phyloP scores from a whole-genome alignment of 352 stramenopile genomes.

The Globisporangium mamillatum region DNA sequence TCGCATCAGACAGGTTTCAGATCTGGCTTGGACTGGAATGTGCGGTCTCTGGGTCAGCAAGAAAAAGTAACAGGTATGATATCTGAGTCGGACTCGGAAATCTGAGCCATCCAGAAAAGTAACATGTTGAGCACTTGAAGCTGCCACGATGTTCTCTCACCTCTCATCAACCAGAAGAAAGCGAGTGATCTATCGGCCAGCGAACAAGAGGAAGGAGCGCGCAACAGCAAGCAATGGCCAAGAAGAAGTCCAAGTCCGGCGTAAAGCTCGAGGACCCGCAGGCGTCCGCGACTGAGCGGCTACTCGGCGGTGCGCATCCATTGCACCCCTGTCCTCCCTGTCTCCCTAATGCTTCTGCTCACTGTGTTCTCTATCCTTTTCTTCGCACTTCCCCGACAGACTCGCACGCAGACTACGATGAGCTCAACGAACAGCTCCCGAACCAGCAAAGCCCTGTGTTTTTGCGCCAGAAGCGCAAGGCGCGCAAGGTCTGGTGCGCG shows the following conservation, averaged over 20 bases:
- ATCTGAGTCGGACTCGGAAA: too few species aligned
- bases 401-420: conserved; percentile 10
- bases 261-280: conserved; percentile 36
- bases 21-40: background rate
- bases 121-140: conserved; percentile 26
- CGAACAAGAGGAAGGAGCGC: conserved; percentile 14
- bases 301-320: conserved; percentile 37
- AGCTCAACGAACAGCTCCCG: conserved; percentile 25
- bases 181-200: conserved; percentile 27
- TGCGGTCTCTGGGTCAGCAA: background rate
- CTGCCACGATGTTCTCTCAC: conserved; percentile 9
- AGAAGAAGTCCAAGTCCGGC: conserved; percentile 62
- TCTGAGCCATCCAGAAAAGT: too few species aligned
- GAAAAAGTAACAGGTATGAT: too few species aligned
- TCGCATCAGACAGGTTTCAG: background rate
- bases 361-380: background rate
- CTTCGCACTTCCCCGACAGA: background rate
- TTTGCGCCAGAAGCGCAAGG: conserved; percentile 57
- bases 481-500: conserved; percentile 74
- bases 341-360: background rate
- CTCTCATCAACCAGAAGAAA: background rate
- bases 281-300: conserved; percentile 38
- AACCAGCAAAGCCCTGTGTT: conserved; percentile 36
- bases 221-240: conserved; percentile 50
- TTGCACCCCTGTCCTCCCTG: background rate